These are phyloP conservation scores for Cudoniella acicularis DNA, from an alignment of 495 filamentous ascomycete species.

Conservation along the genomic window DNA sequence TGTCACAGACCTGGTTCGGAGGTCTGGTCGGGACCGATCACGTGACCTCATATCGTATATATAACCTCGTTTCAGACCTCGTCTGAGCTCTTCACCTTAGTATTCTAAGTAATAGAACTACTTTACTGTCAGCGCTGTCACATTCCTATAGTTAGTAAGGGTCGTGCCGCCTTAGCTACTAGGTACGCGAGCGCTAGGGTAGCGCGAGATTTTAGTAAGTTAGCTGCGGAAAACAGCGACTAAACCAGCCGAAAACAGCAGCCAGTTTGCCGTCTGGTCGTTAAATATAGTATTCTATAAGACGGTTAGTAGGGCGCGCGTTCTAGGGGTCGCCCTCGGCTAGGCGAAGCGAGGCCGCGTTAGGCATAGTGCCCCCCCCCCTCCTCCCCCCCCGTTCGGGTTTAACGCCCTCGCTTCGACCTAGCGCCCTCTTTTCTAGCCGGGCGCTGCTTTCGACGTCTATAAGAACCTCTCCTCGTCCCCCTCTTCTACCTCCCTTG, in stretches of 20 bases:
- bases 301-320: not conserved
- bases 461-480: not conserved
- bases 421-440: not conserved
- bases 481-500: not conserved
- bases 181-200: conserved; percentile 19
- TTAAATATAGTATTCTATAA: conserved; percentile 5
- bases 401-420: not conserved
- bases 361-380: too few relatives aligned
- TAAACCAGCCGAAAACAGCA: not conserved
- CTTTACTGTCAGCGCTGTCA: too few relatives aligned
- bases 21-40: too few relatives aligned
- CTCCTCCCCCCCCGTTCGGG: not conserved
- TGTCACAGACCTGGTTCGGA: too few relatives aligned
- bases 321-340: not conserved
- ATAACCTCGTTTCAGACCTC: too few relatives aligned
- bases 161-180: conserved; percentile 16
- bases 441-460: not conserved
- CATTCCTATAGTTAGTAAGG: conserved; percentile 1
- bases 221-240: conserved; percentile 8
- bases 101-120: too few relatives aligned
- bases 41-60: too few relatives aligned
- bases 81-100: too few relatives aligned
- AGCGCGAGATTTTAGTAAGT: conserved; percentile 19
- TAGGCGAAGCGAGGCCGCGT: not conserved
- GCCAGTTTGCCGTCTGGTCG: conserved; percentile 9